Percentiles rank a stretch among this genome's conserved stretches.
phyloP scores from a whole-genome alignment of 1,139 yeast genomes.

The Pichia kudriavzevii region DNA sequence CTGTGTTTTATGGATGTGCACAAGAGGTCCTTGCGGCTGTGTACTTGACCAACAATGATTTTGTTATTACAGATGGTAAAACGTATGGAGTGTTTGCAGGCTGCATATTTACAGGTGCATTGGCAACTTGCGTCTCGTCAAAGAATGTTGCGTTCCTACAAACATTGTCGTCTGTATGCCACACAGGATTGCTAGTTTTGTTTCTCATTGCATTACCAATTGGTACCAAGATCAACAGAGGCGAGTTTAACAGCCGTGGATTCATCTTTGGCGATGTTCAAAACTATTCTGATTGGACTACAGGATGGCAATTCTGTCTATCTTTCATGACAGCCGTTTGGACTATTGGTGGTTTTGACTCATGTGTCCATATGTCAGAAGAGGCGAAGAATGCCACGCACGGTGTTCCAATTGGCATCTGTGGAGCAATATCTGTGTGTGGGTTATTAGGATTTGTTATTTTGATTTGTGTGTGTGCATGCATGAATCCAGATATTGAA shows the following conservation, averaged over 20 bases:
- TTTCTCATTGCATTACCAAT: slow-evolving; percentile 66
- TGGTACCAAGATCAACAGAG: slow-evolving; percentile 31
- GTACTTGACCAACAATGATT: slow-evolving; percentile 38
- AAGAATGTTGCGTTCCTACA: slow-evolving; percentile 51
- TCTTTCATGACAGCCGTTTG: slow-evolving; percentile 55
- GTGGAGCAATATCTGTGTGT: slow-evolving; percentile 50
- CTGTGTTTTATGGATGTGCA: slow-evolving; percentile 53
- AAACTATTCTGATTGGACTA: slow-evolving; percentile 49
- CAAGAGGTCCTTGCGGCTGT: slow-evolving; percentile 45
- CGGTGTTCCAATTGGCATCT: slow-evolving; percentile 59
- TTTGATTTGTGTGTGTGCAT: slow-evolving; percentile 46
- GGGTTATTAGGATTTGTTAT: slow-evolving; percentile 55
- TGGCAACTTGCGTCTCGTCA: slow-evolving; percentile 42
- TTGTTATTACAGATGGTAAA: slow-evolving; percentile 38
- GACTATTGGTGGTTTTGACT: slow-evolving; percentile 63
- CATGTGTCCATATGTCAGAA: slow-evolving; percentile 65
- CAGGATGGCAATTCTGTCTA: slow-evolving; percentile 55
- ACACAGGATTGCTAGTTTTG: slow-evolving; percentile 45
- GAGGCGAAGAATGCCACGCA: slow-evolving; percentile 58
- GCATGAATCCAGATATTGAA: slow-evolving; percentile 45
- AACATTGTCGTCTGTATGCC: slow-evolving; percentile 47
- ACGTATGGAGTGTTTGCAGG: slow-evolving; percentile 51
- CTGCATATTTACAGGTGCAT: slow-evolving; percentile 37
- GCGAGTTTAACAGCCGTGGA: slow-evolving; percentile 32
- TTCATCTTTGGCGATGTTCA: slow-evolving; percentile 51